phyloP scores from a whole-genome alignment of 306 rosid species.

The Medicago arabica region DNA sequence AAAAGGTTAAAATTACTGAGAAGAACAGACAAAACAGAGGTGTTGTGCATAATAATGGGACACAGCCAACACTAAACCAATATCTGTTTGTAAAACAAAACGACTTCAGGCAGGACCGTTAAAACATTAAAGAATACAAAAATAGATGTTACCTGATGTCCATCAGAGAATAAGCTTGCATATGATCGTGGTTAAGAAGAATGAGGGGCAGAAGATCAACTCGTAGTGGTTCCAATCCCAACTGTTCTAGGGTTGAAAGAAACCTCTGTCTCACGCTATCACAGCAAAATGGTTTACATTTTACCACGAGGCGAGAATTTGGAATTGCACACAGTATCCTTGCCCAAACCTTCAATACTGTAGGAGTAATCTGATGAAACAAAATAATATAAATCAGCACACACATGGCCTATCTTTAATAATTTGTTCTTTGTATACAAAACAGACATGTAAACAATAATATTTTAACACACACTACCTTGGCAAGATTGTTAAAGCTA shows the following conservation, averaged over 20 bases:
- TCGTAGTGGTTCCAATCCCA: constrained; percentile 91
- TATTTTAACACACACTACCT: constrained; percentile 59
- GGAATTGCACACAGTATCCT: constrained; percentile 89
- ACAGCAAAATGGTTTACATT: constrained; percentile 97
- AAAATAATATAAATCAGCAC: constrained; percentile 27
- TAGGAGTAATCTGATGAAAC: constrained; percentile 82
- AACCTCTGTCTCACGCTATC: constrained; percentile 94
- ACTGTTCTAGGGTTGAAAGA: constrained; percentile 83
- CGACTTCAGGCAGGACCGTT: constrained; percentile 1
- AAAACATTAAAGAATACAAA: constrained; percentile 30
- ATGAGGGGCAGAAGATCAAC: constrained; percentile 97
- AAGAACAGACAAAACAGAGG: constrained; percentile 3
- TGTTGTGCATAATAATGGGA: constrained; percentile 1
- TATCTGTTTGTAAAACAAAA: constrained; percentile 17
- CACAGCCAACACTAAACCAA: constrained; percentile 7
- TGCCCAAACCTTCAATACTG: constrained; percentile 96
- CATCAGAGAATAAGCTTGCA: constrained; percentile 99
- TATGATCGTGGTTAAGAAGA: constrained; percentile 93
- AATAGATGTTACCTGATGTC: constrained; percentile 80
- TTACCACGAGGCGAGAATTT: constrained; percentile 96
- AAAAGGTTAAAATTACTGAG: not conserved
- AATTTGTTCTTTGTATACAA: no score
- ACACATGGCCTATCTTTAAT: not conserved
- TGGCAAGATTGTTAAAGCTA: constrained; percentile 97
- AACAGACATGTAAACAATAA: constrained; percentile 11